Percentiles rank a stretch among this genome's conserved stretches.
Conservation (phyloP, 345 rosid species). For the Diplotaxis tenuifolia region DNA sequence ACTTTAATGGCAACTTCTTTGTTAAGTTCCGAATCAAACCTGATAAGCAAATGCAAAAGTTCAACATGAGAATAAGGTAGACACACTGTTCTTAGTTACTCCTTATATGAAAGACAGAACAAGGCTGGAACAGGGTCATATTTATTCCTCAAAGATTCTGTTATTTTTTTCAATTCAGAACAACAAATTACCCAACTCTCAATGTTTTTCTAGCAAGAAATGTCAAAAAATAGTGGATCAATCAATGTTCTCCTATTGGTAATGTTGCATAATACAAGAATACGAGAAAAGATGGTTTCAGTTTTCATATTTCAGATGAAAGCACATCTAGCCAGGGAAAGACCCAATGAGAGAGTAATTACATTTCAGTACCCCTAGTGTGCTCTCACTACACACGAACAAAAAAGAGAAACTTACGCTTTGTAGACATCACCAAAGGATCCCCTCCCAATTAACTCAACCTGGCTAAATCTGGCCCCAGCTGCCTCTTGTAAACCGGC, state of each 20-base stretch:
- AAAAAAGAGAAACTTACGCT: slow-evolving; percentile 53
- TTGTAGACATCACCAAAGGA: slow-evolving; percentile 96
- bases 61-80: slow-evolving; percentile 24
- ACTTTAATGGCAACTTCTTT: slow-evolving; percentile 99
- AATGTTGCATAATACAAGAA: background rate
- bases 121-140: background rate
- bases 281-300: background rate
- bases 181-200: slow-evolving; percentile 8
- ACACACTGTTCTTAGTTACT: background rate
- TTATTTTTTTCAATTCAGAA: background rate
- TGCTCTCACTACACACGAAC: no score
- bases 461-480: slow-evolving; percentile 69
- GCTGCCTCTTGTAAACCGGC: slow-evolving; percentile 79
- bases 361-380: background rate
- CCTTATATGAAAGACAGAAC: background rate
- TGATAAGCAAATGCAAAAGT: slow-evolving; percentile 44
- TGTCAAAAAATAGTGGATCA: background rate
- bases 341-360: background rate
- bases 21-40: slow-evolving; percentile 93
- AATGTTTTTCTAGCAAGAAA: background rate
- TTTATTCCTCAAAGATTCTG: background rate
- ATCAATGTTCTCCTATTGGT: background rate
- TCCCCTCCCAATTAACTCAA: slow-evolving; percentile 92
- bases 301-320: background rate
- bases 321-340: background rate